These are phyloP conservation scores for Crepidotus variabilis DNA, from an alignment of 768 basidiomycete species.

Conservation along the genomic window DNA sequence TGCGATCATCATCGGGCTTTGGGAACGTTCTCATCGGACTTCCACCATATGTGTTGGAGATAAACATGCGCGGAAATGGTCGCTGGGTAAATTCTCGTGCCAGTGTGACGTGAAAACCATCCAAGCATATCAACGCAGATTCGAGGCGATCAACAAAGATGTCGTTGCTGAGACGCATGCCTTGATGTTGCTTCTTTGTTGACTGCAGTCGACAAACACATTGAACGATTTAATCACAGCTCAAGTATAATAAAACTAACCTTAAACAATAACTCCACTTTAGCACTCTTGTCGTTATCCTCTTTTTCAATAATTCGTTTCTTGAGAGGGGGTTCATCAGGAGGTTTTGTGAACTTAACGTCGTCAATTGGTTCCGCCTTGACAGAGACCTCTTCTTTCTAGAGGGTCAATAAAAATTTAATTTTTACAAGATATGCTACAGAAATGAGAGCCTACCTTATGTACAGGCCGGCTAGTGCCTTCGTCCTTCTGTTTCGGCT, in stretches of 20 bases:
- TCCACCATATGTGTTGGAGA: conserved; percentile 22
- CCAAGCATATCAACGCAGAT: not conserved
- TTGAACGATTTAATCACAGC: not conserved
- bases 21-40: conserved; percentile 16
- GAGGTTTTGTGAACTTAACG: no score
- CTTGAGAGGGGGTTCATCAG: not conserved
- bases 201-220: not conserved
- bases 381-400: no score
- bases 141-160: not conserved
- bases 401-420: no score
- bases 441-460: no score
- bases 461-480: no score
- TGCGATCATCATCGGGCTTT: conserved; percentile 9
- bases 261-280: not conserved
- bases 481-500: no score
- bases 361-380: no score
- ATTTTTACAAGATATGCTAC: no score
- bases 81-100: not conserved
- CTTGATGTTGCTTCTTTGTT: not conserved
- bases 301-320: not conserved
- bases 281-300: not conserved
- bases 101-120: not conserved
- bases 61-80: conserved; percentile 7
- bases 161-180: not conserved
- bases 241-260: not conserved